Evolutionary conservation across 768 basidiomycete species (phyloP).

Genomic region (Suillus americanus): DNA sequence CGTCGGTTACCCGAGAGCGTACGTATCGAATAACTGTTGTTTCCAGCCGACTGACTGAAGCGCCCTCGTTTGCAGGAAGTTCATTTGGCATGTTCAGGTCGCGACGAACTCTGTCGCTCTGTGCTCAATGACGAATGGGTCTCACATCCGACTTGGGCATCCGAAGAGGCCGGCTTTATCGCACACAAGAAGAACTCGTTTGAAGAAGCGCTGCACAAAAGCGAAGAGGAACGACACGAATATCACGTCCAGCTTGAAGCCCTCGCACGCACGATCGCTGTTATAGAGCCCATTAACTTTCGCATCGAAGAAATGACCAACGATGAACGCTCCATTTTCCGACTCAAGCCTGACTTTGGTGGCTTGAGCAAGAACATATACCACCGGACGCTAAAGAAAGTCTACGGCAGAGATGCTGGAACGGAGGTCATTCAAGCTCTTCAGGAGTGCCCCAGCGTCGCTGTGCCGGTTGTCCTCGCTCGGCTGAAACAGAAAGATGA

Average conservation of each 20-base stretch:
- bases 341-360: conserved; percentile 86
- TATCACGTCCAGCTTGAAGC: conserved; percentile 95
- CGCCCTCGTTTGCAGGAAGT: conserved; percentile 61
- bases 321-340: conserved; percentile 82
- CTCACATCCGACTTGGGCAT: conserved; percentile 97
- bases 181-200: conserved; percentile 96
- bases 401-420: conserved; percentile 83
- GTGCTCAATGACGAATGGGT: conserved; percentile 99
- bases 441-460: conserved; percentile 87
- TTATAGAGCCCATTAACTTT: conserved; percentile 83
- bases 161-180: conserved; percentile 92
- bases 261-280: conserved; percentile 83
- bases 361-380: conserved; percentile 85
- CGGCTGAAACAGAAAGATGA: conserved; percentile 93
- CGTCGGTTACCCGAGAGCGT: conserved; percentile 85
- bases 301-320: conserved; percentile 87
- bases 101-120: conserved; percentile 91
- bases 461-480: conserved; percentile 87
- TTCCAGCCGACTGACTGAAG: background rate
- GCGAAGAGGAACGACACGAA: conserved; percentile 98
- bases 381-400: conserved; percentile 89
- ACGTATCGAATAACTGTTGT: conserved; percentile 35
- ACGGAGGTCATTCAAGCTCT: conserved; percentile 79
- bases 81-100: conserved; percentile 86
- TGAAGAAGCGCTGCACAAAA: conserved; percentile 94